Percentiles rank a stretch among this genome's conserved stretches.
Conservation (phyloP, 495 filamentous ascomycete species). For the Lophium mytilinum region DNA sequence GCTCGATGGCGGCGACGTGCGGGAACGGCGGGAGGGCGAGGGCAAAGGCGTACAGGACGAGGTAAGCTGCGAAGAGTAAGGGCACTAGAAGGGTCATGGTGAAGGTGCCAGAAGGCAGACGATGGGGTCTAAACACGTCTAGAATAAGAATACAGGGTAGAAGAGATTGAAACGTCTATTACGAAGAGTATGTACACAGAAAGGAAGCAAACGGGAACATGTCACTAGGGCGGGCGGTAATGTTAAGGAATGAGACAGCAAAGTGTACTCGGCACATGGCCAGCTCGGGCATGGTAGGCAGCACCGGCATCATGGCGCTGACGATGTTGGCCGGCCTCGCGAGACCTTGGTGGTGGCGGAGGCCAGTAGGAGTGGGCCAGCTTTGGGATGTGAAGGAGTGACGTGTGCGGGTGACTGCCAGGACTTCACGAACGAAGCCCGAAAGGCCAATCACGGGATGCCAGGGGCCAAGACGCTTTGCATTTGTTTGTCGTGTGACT, state of each 20-base stretch:
- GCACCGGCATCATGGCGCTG: neutral
- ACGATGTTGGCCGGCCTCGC: neutral
- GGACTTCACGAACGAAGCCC: neutral
- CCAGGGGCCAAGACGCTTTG: neutral
- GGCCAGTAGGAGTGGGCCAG: neutral
- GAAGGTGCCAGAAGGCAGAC: neutral
- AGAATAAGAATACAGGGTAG: neutral
- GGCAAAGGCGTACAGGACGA: conserved; percentile 17
- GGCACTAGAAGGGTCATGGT: conserved; percentile 16
- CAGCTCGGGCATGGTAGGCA: neutral
- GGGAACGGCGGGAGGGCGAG: conserved; percentile 6
- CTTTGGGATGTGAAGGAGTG: neutral
- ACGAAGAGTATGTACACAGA: neutral
- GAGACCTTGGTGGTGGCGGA: neutral
- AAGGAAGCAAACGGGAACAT: neutral
- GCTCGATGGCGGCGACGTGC: neutral
- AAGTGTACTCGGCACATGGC: neutral
- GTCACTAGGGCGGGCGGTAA: neutral
- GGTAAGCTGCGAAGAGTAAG: conserved; percentile 12
- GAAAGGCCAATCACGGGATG: neutral
- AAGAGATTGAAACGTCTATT: neutral
- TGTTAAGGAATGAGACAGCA: neutral
- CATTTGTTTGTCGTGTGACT: neutral
- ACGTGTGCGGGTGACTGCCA: neutral
- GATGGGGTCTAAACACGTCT: neutral